A percentile compares a stretch with the other conserved stretches of the same genome.
Evolutionary conservation across 1,284 basidiomycete species (phyloP).

Genomic region (Austroboletus novae-zelandiae): DNA sequence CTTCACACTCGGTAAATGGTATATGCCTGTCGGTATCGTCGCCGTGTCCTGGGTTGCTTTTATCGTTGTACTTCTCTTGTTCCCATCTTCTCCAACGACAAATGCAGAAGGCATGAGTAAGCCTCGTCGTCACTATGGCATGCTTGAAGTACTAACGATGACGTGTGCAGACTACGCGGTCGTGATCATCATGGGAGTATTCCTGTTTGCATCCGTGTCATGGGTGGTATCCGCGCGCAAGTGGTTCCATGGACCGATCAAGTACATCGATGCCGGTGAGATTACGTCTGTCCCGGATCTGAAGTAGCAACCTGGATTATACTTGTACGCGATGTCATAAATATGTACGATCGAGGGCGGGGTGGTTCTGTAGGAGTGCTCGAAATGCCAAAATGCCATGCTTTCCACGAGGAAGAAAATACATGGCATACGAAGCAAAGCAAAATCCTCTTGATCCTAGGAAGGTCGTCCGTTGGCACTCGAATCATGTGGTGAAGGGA

Average conservation of each 20-base stretch:
- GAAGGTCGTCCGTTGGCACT: conserved; percentile 26
- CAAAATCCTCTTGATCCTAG: conserved; percentile 6
- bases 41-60: conserved; percentile 67
- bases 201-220: conserved; percentile 59
- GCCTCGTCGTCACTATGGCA: conserved; percentile 9
- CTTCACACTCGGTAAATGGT: conserved; percentile 61
- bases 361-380: background rate
- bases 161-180: conserved; percentile 59
- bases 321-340: background rate
- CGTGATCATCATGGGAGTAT: conserved; percentile 64
- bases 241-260: conserved; percentile 70
- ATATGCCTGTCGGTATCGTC: conserved; percentile 53
- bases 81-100: conserved; percentile 48
- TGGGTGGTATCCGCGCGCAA: conserved; percentile 66
- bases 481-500: conserved; percentile 23
- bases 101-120: conserved; percentile 54
- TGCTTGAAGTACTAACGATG: background rate
- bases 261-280: conserved; percentile 41
- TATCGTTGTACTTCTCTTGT: conserved; percentile 58
- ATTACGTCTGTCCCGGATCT: conserved; percentile 1
- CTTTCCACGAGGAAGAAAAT: too few relatives aligned
- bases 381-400: too few relatives aligned
- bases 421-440: background rate
- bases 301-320: background rate
- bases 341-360: background rate